Base-by-base conservation (phyloP, 2,329 filamentous ascomycete species). In the Exophiala viscosa region DNA sequence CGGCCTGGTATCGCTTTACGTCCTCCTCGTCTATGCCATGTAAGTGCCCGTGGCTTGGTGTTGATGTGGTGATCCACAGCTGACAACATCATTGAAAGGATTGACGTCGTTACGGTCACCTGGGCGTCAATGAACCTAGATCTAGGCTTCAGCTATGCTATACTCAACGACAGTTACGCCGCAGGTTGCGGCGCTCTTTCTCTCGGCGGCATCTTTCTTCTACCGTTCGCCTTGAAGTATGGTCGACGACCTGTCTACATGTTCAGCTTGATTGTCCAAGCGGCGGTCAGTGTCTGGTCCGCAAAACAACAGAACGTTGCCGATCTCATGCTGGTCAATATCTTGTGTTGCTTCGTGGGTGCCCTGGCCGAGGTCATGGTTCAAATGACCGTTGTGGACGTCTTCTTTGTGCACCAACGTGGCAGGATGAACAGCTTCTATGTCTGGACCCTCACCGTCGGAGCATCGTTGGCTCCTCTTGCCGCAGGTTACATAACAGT, bases 331-430 rank as follows among this genome's bases (percentile, higher is more conserved):
- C 61, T 69, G 1, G 67, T 70, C 33, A 77, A 78, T 55, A 57
- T 74, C 0, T 39, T 79, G 13, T 64, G 64, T n/a, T 72, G 76
- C 33, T 65, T 76, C 15, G 62, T 70, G 2, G 76, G 76, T 2
- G 71, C 74, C 5, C 51, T 76, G 0, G 65, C 65, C 23, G 75
- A 78, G 59, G 66, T 67, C 0, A 64, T 77, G 20, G 70, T 76
- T 0, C 73, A 76, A 49, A 73, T 77, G 63, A 77, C 74, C 0
- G 69, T 77, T 10, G 69, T 70, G 9, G 75, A 78, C 56, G 48
- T 79, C 39, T 78, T 73, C 62, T 78, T 78, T 52, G 67, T 77
- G 3, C 75, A 78, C 45, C 66, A 78, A 48, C 67, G 72, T 15
- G 76, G 71, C 0, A 62, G 67, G 1, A 73, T 75, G 70, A 81